Base-by-base conservation (phyloP, 2,329 filamentous ascomycete species). In the Colletotrichum orchidophilum region DNA sequence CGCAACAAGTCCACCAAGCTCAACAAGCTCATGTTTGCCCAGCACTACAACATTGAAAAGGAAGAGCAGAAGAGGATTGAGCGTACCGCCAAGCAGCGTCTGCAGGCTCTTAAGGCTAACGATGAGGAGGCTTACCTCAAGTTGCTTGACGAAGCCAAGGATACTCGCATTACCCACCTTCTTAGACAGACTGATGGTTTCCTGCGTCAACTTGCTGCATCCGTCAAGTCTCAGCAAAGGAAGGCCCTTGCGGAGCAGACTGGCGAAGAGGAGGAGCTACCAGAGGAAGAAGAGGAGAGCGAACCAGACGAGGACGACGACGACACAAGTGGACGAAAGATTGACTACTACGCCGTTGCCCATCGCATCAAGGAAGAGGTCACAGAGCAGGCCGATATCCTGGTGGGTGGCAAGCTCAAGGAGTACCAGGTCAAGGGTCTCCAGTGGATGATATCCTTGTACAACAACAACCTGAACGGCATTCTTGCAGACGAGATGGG, bases 401-500 rank as follows among this genome's bases (percentile, higher is more conserved):
- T 99, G 72, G 94, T 98, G 73, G 96, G 96, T 80, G 96, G 96
- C 79, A 93, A 87, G 12, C 87, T 99, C 75, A 99, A 99, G 82
- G 96, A 99, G 81, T 99, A 99, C 83, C 96, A 99, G 84, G 76
- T 99, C 83, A 98, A 98, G 90, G 96, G 96, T 88, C 86, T 99
- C 58, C 96, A 99, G 82, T 99, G 96, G 96, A 99, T 99, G 96
- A 92, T 99, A 72, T 99, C 96, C 15, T 88, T 99, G 15, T 99
- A 98, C 89, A 99, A 99, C 91, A 99, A 99, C 87, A 99, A 98
- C 83, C 90, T 99, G 75, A 99, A 99, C 81, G 96, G 96, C 88
- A 98, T 99, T 75, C 87, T 99, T 77, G 96, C 96, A 70, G 96
- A 99, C 78, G 96, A 99, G 84, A 99, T 99, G 96, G 96, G 96